Evolutionary conservation across 306 rosid species (phyloP), one percentile per base, ranked within the genome.

Genomic region (Citrullus mucosospermus): DNA sequence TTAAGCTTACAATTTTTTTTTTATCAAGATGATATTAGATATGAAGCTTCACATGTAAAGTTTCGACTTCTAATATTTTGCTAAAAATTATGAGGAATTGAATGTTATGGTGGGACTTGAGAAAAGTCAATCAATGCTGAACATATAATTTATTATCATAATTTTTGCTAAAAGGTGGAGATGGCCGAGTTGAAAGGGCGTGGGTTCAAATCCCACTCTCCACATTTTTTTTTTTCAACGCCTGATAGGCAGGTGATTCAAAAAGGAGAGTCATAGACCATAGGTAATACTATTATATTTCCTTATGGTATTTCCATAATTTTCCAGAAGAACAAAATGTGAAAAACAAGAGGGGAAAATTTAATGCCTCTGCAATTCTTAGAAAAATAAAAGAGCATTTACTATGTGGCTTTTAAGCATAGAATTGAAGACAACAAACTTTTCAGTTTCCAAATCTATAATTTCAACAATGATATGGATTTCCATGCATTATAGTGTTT

Each of bases 201-300:
- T 32, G 36, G 54, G 76, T 78, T 78, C 65, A 78, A 78, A 63
- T 78, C 75, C 81, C 65, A 78, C 65, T 48, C 65, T 65, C 54
- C 53, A 32, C 63, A 78, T 1, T 8, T 16, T 15, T 43, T 9
- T 5, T 20, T 62, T 15, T 12, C 69, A 14, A 62, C 44, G 50
- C 18, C 28, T 39, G 36, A 4, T 36, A 66, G 1, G 51, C 73
- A 66, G 1, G 12, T 66, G 25, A 8, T 8, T 1, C 30, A 30
- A 62, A 62, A 30, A 14, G 4, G 20, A 62, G 41, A 62, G 20
- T 32, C 69, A 30, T 62, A 62, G 6, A 30, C 69, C 32, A 34
- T 20, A 62, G 38, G 66, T 60, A 60, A 60, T 60, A 20, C 63
- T 20, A 22, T 22, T 61, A 10, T 34, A 63, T 63, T 63, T 63